Evolutionary conservation across 495 filamentous ascomycete genomes (phyloP).

Genomic region (Penicillium turbatum): DNA sequence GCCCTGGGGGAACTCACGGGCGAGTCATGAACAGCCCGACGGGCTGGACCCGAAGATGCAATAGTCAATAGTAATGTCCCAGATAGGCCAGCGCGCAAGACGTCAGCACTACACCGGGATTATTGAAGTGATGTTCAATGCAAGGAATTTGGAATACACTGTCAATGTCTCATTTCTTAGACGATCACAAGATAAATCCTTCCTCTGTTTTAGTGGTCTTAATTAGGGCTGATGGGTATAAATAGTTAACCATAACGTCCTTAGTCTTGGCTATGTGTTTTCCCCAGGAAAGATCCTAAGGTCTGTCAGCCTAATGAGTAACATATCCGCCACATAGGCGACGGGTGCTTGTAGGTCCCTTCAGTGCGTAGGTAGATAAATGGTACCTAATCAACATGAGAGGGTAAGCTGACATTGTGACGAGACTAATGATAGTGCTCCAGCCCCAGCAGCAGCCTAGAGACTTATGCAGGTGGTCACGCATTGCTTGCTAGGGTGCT

Average conservation of each 20-base stretch:
- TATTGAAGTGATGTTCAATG: not conserved
- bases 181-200: too few species aligned
- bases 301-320: not conserved
- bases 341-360: too few species aligned
- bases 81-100: not conserved
- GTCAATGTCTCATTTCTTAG: too few species aligned
- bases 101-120: not conserved
- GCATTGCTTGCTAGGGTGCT: not conserved
- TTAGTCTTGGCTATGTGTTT: too few species aligned
- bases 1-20: not conserved
- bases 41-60: not conserved
- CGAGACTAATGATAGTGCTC: not conserved
- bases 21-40: too few species aligned
- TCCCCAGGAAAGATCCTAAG: too few species aligned
- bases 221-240: too few species aligned
- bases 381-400: not conserved
- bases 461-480: conserved; percentile 7
- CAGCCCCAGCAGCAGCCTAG: not conserved
- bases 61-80: not conserved
- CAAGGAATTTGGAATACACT: not conserved
- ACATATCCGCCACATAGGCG: too few species aligned
- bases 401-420: conserved; percentile 13
- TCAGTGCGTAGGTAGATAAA: not conserved
- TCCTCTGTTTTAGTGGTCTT: too few species aligned
- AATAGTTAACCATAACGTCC: too few species aligned